These are phyloP conservation scores for Coriaria nepalensis DNA, from an alignment of 306 rosid genomes.

Conservation along the genomic window DNA sequence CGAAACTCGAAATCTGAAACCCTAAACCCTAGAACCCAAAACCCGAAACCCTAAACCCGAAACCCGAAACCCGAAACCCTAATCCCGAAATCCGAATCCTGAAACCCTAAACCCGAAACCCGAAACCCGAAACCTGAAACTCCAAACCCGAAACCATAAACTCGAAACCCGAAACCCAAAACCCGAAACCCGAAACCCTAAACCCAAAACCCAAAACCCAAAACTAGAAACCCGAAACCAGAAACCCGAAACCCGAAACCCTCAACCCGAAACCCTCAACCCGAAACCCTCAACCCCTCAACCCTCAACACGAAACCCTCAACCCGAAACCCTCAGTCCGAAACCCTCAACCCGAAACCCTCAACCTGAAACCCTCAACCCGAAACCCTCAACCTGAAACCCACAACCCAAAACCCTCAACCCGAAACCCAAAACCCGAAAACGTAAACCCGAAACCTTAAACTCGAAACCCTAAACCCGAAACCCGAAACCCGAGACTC, in stretches of 20 bases:
- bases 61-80: too few species aligned
- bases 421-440: too few species aligned
- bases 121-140: too few species aligned
- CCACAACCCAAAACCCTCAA: too few species aligned
- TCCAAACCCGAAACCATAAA: too few species aligned
- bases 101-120: slow-evolving; percentile 12
- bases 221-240: slow-evolving; percentile 4
- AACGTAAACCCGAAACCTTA: too few species aligned
- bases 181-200: slow-evolving; percentile 9
- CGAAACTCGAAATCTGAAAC: slow-evolving; percentile 3
- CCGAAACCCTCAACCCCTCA: too few species aligned
- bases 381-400: too few species aligned
- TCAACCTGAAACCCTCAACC: slow-evolving; percentile 7
- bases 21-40: slow-evolving; percentile 8
- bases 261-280: too few species aligned
- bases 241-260: too few species aligned
- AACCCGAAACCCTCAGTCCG: slow-evolving; percentile 10
- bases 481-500: slow-evolving; percentile 6
- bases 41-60: slow-evolving; percentile 8
- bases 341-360: slow-evolving; percentile 14
- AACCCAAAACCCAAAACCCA: slow-evolving; percentile 5
- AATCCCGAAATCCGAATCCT: too few species aligned
- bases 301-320: too few species aligned
- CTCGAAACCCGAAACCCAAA: slow-evolving; percentile 8
- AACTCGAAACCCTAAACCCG: slow-evolving; percentile 6